Evolutionary conservation across 257 asterid species (phyloP), one percentile per base, ranked within the genome.

Genomic region (Nicotiana knightiana): DNA sequence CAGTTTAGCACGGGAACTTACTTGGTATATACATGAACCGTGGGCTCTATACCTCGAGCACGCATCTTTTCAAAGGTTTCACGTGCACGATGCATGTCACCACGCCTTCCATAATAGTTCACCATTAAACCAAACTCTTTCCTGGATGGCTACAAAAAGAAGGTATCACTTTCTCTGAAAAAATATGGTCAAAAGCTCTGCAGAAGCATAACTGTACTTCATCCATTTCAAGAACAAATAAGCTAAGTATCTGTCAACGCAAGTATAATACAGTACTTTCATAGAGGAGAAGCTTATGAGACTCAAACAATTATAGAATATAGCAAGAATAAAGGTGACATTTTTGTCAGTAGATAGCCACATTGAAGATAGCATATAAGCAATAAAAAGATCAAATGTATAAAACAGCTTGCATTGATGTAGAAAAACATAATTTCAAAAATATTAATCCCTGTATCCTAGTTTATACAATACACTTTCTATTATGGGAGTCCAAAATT

Each of bases 1-100:
- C 83, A 82, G 62, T 67, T 80, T 7, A 84, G 71, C 46, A 78
- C 80, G 53, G 61, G 68, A 37, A 83, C 87, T 84, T 90, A 96
- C 99, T 87, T 96, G 86, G 99, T 96, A 85, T 92, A 96, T 71
- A 96, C 97, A 88, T 96, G 97, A 84, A 94, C 88, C 62, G 89
- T 85, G 77, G 99, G 99, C 89, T 93, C 97, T 32, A 96, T 96
- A 81, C 99, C 99, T 71, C 97, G 88, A 71, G 95, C 92, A 78
- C 99, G 91, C 98, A 94, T 96, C 90, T 86, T 92, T 92, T 96
- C 99, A 88, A 96, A 96, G 61, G 87, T 88, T 87, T 94, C 97
- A 67, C 99, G 97, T 76, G 99, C 98, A 79, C 97, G 96, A 90
- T 96, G 97, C 97, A 93, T 89, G 86, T 96, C 99, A 67, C 99